Percentiles rank a stretch among this genome's conserved stretches.
These are phyloP conservation scores for Phylloporus sp. DNA, from an alignment of 768 basidiomycete genomes.

Conservation along the genomic window DNA sequence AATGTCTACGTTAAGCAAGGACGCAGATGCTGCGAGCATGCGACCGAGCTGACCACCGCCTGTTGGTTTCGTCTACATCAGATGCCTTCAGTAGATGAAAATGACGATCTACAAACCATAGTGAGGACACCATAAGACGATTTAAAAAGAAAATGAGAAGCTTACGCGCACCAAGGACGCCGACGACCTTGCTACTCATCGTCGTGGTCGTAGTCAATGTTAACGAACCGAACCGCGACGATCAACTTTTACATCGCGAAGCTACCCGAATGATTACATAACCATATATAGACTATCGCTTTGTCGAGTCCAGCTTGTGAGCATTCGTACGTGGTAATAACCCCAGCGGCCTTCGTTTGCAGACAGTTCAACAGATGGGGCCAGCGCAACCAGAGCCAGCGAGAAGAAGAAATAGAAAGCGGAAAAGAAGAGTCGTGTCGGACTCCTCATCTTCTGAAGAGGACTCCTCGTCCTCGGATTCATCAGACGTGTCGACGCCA, in stretches of 20 bases:
- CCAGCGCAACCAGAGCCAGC: constrained; percentile 31
- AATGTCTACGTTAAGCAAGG: constrained; percentile 78
- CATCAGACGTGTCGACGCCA: constrained; percentile 5
- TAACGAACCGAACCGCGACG: background rate
- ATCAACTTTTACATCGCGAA: background rate
- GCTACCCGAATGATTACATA: background rate
- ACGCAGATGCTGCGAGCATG: constrained; percentile 90
- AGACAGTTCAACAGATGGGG: constrained; percentile 12
- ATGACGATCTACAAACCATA: constrained; percentile 6
- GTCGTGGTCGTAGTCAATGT: background rate
- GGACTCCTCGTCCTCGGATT: constrained; percentile 16
- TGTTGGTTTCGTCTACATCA: constrained; percentile 27
- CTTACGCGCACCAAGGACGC: constrained; percentile 32
- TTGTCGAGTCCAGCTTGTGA: constrained; percentile 56
- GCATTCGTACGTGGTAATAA: constrained; percentile 28
- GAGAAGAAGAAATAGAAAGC: constrained; percentile 49
- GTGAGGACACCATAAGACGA: constrained; percentile 5
- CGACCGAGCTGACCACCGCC: constrained; percentile 97
- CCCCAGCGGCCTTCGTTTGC: background rate
- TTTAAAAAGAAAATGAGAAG: background rate
- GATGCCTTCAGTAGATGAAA: background rate
- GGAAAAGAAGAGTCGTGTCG: constrained; percentile 48
- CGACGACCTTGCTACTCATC: constrained; percentile 28
- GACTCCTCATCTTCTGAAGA: constrained; percentile 42
- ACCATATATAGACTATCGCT: background rate